Evolutionary conservation across 495 filamentous ascomycete genomes (phyloP).

Genomic region (Hypoxylon lienhwacheense): DNA sequence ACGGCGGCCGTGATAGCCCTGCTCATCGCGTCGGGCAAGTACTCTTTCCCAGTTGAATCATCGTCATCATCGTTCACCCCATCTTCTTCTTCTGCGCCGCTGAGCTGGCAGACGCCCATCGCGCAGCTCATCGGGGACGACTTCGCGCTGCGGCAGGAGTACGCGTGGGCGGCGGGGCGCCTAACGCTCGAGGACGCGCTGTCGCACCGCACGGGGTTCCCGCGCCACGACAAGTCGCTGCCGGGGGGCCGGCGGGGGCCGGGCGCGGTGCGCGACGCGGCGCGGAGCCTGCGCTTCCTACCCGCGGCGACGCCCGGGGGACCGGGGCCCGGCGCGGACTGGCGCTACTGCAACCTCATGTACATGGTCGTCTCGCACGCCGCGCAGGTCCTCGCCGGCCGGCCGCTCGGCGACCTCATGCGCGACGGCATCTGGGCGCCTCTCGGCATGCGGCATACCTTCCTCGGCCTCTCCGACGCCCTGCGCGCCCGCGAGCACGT

Average conservation of each 20-base stretch:
- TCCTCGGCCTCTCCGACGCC: slow-evolving; percentile 48
- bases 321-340: slow-evolving; percentile 44
- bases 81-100: slow-evolving; percentile 1
- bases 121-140: slow-evolving; percentile 54
- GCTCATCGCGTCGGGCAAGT: slow-evolving; percentile 47
- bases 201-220: slow-evolving; percentile 54
- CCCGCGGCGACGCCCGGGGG: slow-evolving; percentile 44
- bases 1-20: slow-evolving; percentile 53
- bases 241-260: neutral
- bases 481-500: slow-evolving; percentile 11
- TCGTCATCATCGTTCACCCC: neutral
- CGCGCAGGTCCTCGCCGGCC: slow-evolving; percentile 47
- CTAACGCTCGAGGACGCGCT: slow-evolving; percentile 56
- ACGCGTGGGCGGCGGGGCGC: slow-evolving; percentile 50
- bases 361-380: slow-evolving; percentile 49
- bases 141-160: slow-evolving; percentile 49
- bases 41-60: neutral
- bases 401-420: slow-evolving; percentile 48
- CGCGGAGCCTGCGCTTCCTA: slow-evolving; percentile 49
- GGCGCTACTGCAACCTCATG: slow-evolving; percentile 59
- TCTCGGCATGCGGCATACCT: slow-evolving; percentile 55
- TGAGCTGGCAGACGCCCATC: slow-evolving; percentile 55
- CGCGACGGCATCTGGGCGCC: slow-evolving; percentile 50
- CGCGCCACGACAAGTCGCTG: slow-evolving; percentile 45
- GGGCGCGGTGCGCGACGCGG: slow-evolving; percentile 31